Evolutionary conservation across 177 flowering plant species (phyloP), one percentile per base, ranked within the genome.

Genomic region (Vitis hybrid): DNA sequence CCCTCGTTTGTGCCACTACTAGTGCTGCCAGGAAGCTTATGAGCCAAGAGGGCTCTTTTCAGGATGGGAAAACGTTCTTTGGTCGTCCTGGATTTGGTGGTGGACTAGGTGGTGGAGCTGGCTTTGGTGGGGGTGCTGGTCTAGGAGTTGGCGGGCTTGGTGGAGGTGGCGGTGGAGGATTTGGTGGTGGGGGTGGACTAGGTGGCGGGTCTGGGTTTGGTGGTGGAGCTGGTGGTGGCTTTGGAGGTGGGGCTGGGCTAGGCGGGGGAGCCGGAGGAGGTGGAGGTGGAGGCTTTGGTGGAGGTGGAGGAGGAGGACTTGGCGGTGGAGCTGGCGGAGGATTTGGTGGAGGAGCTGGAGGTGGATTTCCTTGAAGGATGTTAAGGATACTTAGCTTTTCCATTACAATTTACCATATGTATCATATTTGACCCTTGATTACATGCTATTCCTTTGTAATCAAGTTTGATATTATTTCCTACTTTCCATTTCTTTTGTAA

Each of bases 331-430:
- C 49, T 2, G 79, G 79, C 5, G 74, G 60, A 8, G 77, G 77
- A 21, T 67, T 57, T 58, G 78, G 71, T 11, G 74, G 64, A 6
- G 78, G 78, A 12, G 10, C 56, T 64, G 72, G 75, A 14, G 76
- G 81, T 11, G 76, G 74, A 3, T 66, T 66, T 32, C 69, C 69
- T 26, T 66, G 69, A n/a, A n/a, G n/a, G n/a, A n/a, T n/a, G n/a
- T n/a, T n/a, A n/a, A n/a, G n/a, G n/a, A n/a, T n/a, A n/a, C n/a
- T n/a, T n/a, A n/a, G n/a, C n/a, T n/a, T n/a, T n/a, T n/a, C n/a
- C n/a, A n/a, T n/a, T n/a, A n/a, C n/a, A n/a, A n/a, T n/a, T n/a
- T n/a, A n/a, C n/a, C n/a, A n/a, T n/a, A n/a, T n/a, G n/a, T n/a
- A n/a, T n/a, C n/a, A n/a, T n/a, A n/a, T n/a, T n/a, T n/a, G n/a